Evolutionary conservation across 805 yeast genomes (phyloP).

Genomic region (Wickerhamomyces sydowiorum): DNA sequence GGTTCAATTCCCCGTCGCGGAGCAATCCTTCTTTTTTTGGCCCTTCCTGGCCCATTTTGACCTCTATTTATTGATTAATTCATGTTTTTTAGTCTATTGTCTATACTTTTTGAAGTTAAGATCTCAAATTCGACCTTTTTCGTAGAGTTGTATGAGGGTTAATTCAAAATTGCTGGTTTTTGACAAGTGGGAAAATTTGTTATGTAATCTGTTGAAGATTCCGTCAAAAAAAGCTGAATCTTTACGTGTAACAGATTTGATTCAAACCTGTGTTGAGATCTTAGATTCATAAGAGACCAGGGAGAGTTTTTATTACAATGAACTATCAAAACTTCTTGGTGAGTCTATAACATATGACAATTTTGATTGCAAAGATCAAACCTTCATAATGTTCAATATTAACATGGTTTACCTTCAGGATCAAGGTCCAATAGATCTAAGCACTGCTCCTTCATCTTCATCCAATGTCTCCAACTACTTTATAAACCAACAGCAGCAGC

Average conservation of each 20-base stretch:
- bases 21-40: constrained; percentile 9
- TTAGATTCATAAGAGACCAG: neutral
- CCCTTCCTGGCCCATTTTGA: neutral
- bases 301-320: neutral
- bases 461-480: neutral
- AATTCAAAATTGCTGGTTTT: too few species aligned
- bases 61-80: too few species aligned
- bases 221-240: neutral
- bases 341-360: neutral
- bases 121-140: too few species aligned
- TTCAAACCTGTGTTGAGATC: neutral
- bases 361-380: neutral
- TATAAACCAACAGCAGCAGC: neutral
- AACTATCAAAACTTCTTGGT: neutral
- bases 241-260: neutral
- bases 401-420: constrained; percentile 6
- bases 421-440: constrained; percentile 5
- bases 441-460: constrained; percentile 13
- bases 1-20: constrained; percentile 26
- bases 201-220: neutral
- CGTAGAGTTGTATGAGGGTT: too few species aligned
- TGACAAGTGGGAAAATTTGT: too few species aligned
- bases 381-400: constrained; percentile 1
- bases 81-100: too few species aligned
- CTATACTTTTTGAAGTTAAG: too few species aligned